Percentiles rank a stretch among this genome's conserved stretches.
phyloP scores from a whole-genome alignment of 2,329 filamentous ascomycete genomes.

The Colletotrichum eremochloae region DNA sequence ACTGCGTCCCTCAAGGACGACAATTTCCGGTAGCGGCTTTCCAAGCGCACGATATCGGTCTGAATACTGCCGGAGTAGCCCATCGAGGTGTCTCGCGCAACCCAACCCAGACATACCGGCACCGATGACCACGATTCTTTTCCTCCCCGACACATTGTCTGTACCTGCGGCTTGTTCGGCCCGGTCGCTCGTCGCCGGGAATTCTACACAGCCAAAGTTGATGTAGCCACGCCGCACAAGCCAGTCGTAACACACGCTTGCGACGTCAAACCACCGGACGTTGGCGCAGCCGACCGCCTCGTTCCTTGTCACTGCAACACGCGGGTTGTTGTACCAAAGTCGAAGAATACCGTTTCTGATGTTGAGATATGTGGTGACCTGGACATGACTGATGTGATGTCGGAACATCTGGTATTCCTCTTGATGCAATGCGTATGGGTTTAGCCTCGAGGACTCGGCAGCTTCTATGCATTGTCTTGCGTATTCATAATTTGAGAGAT shows the following conservation, averaged over 20 bases:
- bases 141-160: conserved; percentile 53
- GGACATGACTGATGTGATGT: conserved; percentile 84
- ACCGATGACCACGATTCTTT: conserved; percentile 87
- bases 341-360: conserved; percentile 94
- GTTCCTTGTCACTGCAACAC: conserved; percentile 82
- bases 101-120: conserved; percentile 95
- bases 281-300: conserved; percentile 94
- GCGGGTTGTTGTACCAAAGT: conserved; percentile 89
- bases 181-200: conserved; percentile 59
- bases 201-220: conserved; percentile 91
- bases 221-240: conserved; percentile 91
- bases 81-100: conserved; percentile 91
- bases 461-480: conserved; percentile 92
- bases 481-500: conserved; percentile 81
- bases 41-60: conserved; percentile 74
- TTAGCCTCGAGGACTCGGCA: conserved; percentile 89
- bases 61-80: conserved; percentile 84
- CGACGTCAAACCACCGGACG: conserved; percentile 87
- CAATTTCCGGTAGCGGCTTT: conserved; percentile 78
- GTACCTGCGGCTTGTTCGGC: conserved; percentile 57
- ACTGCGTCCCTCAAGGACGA: conserved; percentile 88
- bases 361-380: conserved; percentile 96
- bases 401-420: conserved; percentile 87
- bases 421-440: conserved; percentile 88
- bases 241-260: conserved; percentile 93